Base-by-base conservation (phyloP, 2,329 filamentous ascomycete species). In the Dryadomyces quercivorus region DNA sequence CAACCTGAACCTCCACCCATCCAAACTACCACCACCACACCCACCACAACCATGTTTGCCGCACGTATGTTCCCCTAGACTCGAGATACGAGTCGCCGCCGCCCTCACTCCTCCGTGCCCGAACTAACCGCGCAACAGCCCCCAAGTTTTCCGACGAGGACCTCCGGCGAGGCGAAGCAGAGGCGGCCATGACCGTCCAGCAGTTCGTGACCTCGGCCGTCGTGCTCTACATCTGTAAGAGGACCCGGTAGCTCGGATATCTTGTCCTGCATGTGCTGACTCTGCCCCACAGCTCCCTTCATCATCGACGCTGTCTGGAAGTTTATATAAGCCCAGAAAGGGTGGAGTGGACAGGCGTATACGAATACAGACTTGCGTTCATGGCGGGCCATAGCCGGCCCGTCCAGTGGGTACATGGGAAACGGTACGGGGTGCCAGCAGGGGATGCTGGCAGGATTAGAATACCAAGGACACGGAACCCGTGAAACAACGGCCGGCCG, bases 211-310 rank as follows among this genome's bases (percentile, higher is more conserved):
- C 80, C 43, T 81, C 81, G 16, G 83, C 82, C 59, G 74, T 84
- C 43, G 69, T 86, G 51, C 76, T 93, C 50, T 92, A 92, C 67
- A 72, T 93, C 57, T 88, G 88, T 93, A 81, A 55, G 85, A 66
- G 22, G 6, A 20, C 26, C 38, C 38, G n/a, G n/a, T 15, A 15
- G 12, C 38, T 42, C n/a, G n/a, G n/a, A n/a, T n/a, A n/a, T n/a
- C 16, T 42, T 42, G 4, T 15, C 38, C 38, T n/a, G 3, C 16
- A 5, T 15, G 15, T 7, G 49, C 49, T 50, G 36, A 50, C 49
- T 9, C 20, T 10, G 12, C 20, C n/a, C n/a, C n/a, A 21, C 53
- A 82, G 80, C 78, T 55, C 79, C 79, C 53, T 82, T 82, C 63
- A 72, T 76, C 59, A 71, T 82, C 63, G 76, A 82, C 58, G 73